These are phyloP conservation scores for Tieghemiomyces parasiticus DNA, from an alignment of 192 early-diverging fungal species.

Conservation along the genomic window DNA sequence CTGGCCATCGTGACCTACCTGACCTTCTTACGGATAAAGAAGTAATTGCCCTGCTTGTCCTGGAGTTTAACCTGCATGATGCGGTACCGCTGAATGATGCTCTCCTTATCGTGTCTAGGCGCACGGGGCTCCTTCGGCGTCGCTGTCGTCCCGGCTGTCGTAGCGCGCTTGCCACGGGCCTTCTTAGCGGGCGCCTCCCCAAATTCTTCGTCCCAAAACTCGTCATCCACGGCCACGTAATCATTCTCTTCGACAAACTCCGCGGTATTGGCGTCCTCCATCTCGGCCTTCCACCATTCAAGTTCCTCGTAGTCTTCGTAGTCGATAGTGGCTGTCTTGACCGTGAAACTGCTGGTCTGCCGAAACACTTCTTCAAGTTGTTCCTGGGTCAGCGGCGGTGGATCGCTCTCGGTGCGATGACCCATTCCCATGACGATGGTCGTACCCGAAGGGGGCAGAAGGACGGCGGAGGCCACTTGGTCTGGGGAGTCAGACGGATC, in stretches of 20 bases:
- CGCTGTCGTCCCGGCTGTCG: no score
- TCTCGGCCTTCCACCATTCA: constrained; percentile 67
- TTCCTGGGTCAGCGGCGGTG: constrained; percentile 20
- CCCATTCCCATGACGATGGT: constrained; percentile 5
- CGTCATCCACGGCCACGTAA: constrained; percentile 66
- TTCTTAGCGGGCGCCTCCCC: constrained; percentile 18
- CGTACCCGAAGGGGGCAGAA: constrained; percentile 4
- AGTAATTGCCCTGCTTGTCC: constrained; percentile 70
- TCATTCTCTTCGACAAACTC: constrained; percentile 77
- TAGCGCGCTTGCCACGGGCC: constrained; percentile 1
- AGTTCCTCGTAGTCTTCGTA: constrained; percentile 38
- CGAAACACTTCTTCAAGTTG: constrained; percentile 85
- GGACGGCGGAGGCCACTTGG: neutral
- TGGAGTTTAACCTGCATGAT: constrained; percentile 77
- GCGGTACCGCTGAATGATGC: constrained; percentile 66
- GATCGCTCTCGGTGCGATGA: neutral
- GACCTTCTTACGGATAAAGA: constrained; percentile 74
- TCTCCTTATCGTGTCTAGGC: constrained; percentile 30
- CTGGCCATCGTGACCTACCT: constrained; percentile 33
- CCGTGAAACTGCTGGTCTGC: constrained; percentile 77
- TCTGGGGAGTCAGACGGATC: no score
- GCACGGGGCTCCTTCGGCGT: neutral
- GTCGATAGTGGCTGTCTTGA: constrained; percentile 45
- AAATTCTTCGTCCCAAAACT: constrained; percentile 63
- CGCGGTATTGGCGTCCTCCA: constrained; percentile 49